Evolutionary conservation across 306 rosid genomes (phyloP).

Genomic region (Trichosanthes cucumerina): DNA sequence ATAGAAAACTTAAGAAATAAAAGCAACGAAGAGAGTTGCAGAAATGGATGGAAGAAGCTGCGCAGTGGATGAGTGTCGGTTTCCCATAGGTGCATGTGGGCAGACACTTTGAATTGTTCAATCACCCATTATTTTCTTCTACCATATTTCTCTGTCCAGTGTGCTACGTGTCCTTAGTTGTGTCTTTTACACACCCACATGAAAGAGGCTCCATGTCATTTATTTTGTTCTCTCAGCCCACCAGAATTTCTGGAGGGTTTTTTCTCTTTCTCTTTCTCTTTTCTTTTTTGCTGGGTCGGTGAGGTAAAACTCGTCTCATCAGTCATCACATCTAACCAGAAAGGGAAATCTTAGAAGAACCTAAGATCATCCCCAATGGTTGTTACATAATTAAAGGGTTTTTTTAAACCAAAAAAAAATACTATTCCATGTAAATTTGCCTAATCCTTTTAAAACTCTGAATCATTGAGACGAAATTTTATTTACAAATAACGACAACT

Average conservation of each 20-base stretch:
- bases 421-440: neutral
- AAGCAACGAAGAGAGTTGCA: neutral
- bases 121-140: neutral
- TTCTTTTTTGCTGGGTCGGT: neutral
- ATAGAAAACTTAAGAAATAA: neutral
- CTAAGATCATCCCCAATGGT: neutral
- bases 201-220: slow-evolving; percentile 9
- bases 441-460: neutral
- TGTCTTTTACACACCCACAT: slow-evolving; percentile 1
- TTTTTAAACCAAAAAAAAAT: neutral
- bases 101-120: slow-evolving; percentile 6
- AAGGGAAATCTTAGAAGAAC: neutral
- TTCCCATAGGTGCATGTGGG: slow-evolving; percentile 5
- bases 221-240: slow-evolving; percentile 1
- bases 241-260: neutral
- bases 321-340: neutral
- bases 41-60: neutral
- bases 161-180: neutral
- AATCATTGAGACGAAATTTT: neutral
- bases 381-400: neutral
- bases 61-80: slow-evolving; percentile 5
- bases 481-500: neutral
- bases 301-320: neutral
- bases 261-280: neutral
- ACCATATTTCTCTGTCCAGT: slow-evolving; percentile 6